A percentile compares a stretch with the other conserved stretches of the same genome.
phyloP scores from a whole-genome alignment of 495 filamentous ascomycete species.

The Friedmanniomyces simplex region DNA sequence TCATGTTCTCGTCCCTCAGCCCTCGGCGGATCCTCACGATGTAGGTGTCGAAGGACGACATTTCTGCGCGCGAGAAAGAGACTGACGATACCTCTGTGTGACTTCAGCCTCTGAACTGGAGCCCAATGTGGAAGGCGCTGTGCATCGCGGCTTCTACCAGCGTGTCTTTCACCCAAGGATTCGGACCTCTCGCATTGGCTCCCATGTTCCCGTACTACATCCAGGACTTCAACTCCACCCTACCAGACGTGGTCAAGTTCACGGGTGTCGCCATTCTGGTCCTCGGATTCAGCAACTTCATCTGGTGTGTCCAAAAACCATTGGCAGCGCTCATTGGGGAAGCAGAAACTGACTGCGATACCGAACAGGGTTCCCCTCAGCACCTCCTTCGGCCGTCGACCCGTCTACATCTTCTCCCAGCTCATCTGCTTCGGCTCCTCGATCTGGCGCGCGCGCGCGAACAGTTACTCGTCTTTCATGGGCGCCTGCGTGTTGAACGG shows the following conservation, averaged over 20 bases:
- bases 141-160: constrained; percentile 36
- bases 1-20: constrained; percentile 45
- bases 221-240: constrained; percentile 43
- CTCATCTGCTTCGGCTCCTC: constrained; percentile 45
- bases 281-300: constrained; percentile 53
- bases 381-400: constrained; percentile 47
- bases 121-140: constrained; percentile 25
- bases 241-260: constrained; percentile 41
- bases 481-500: constrained; percentile 47
- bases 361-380: constrained; percentile 47
- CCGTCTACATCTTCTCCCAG: constrained; percentile 47
- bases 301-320: constrained; percentile 30
- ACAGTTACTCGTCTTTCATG: constrained; percentile 50
- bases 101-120: constrained; percentile 26
- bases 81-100: not conserved
- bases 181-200: constrained; percentile 48
- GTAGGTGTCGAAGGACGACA: not conserved
- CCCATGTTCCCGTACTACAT: constrained; percentile 50
- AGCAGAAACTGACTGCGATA: not conserved
- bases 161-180: constrained; percentile 46
- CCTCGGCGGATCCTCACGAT: constrained; percentile 39
- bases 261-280: constrained; percentile 54
- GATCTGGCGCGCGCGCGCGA: constrained; percentile 50
- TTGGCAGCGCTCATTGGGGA: too few species aligned
- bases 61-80: not conserved